These are phyloP conservation scores for Calonectria naviculata DNA, from an alignment of 2,329 filamentous ascomycete genomes.

Conservation along the genomic window DNA sequence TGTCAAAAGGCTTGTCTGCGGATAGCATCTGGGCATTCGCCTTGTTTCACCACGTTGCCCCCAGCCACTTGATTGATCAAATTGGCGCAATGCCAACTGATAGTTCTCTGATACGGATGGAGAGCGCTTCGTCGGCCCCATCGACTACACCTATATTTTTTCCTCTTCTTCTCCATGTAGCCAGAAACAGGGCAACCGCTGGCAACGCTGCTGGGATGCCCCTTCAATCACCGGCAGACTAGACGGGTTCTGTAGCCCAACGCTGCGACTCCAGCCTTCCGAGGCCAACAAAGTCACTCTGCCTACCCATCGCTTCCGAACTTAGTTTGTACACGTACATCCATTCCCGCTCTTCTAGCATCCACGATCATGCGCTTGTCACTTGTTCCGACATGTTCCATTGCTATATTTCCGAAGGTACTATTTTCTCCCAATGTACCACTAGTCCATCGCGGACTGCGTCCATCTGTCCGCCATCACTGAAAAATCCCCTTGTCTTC, in stretches of 20 bases:
- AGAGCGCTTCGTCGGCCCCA: neutral
- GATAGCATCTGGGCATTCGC: neutral
- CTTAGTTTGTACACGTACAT: slow-evolving; percentile 5
- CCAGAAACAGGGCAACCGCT: neutral
- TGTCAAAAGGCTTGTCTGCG: neutral
- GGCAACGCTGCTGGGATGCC: slow-evolving; percentile 15
- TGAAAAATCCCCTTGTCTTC: slow-evolving; percentile 13
- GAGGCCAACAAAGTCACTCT: slow-evolving; percentile 6
- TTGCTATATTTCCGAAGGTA: neutral
- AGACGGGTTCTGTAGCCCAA: slow-evolving; percentile 10
- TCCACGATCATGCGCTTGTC: neutral
- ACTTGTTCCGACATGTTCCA: neutral
- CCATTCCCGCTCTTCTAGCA: neutral
- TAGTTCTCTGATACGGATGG: neutral
- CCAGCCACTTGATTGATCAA: slow-evolving; percentile 15
- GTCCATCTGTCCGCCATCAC: neutral
- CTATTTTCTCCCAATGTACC: neutral
- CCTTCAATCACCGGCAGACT: slow-evolving; percentile 16
- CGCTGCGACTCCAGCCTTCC: slow-evolving; percentile 2
- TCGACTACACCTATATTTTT: neutral
- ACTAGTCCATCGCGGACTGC: neutral
- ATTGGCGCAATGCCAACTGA: neutral
- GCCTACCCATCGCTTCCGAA: neutral
- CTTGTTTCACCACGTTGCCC: neutral
- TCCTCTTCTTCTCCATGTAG: neutral